phyloP scores from a whole-genome alignment of 2,329 filamentous ascomycete species.

The Pyrenophora tritici-repentis region DNA sequence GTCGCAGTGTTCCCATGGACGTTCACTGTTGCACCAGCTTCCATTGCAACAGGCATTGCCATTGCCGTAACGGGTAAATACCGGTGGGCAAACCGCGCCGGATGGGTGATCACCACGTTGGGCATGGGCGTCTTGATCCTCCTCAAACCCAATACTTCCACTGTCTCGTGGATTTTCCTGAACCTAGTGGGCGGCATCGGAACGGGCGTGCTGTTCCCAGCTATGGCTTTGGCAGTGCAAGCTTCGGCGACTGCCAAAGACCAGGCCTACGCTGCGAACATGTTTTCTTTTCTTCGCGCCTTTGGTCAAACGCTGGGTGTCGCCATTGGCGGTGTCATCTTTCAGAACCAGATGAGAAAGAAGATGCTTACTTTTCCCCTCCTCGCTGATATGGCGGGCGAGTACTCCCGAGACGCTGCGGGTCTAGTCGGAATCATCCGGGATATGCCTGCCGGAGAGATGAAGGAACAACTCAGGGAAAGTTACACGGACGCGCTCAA shows the following conservation, averaged over 20 bases:
- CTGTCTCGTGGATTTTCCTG: slow-evolving; percentile 63
- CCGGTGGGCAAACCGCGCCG: slow-evolving; percentile 63
- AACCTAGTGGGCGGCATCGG: slow-evolving; percentile 65
- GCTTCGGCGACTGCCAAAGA: slow-evolving; percentile 62
- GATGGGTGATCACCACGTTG: slow-evolving; percentile 65
- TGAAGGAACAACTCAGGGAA: slow-evolving; percentile 50
- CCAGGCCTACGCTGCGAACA: slow-evolving; percentile 64
- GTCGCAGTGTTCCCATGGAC: slow-evolving; percentile 50
- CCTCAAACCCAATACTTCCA: slow-evolving; percentile 56
- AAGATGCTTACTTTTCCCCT: slow-evolving; percentile 56
- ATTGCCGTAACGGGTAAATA: slow-evolving; percentile 64
- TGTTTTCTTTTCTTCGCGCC: slow-evolving; percentile 70
- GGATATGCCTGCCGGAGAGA: slow-evolving; percentile 54
- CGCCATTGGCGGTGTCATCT: slow-evolving; percentile 69
- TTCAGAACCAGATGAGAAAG: slow-evolving; percentile 67
- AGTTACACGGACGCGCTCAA: slow-evolving; percentile 61
- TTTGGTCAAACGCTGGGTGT: slow-evolving; percentile 70
- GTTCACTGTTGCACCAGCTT: slow-evolving; percentile 67
- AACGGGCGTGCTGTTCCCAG: slow-evolving; percentile 67
- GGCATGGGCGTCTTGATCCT: slow-evolving; percentile 62
- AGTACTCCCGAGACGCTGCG: slow-evolving; percentile 63
- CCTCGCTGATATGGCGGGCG: slow-evolving; percentile 54
- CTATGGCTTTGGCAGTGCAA: slow-evolving; percentile 67
- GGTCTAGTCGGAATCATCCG: slow-evolving; percentile 64
- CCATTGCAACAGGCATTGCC: slow-evolving; percentile 58